Evolutionary conservation across 2,329 filamentous ascomycete genomes (phyloP).

Genomic region (Apiospora sp.): DNA sequence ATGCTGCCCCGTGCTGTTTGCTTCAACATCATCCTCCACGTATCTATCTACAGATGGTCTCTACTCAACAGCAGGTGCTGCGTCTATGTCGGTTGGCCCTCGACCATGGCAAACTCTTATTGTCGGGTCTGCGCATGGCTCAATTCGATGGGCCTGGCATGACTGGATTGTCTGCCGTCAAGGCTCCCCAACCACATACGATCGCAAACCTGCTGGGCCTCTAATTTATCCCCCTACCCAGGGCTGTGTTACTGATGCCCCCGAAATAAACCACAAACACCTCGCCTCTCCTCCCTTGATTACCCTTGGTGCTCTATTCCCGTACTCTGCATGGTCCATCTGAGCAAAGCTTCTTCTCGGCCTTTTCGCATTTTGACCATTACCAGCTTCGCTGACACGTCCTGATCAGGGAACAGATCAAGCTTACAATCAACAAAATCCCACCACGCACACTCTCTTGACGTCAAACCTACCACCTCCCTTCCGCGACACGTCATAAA

Average conservation of each 20-base stretch:
- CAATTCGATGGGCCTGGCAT: background rate
- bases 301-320: background rate
- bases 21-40: slow-evolving; percentile 2
- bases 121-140: slow-evolving; percentile 9
- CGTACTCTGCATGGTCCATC: background rate
- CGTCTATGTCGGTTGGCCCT: background rate
- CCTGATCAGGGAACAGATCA: background rate
- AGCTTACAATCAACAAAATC: background rate
- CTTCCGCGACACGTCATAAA: background rate
- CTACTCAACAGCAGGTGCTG: background rate
- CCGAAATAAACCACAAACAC: slow-evolving; percentile 16
- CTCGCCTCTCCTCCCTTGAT: slow-evolving; percentile 12
- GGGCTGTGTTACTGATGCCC: slow-evolving; percentile 7
- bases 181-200: slow-evolving; percentile 2
- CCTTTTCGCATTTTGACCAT: background rate
- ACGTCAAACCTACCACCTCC: background rate
- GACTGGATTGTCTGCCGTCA: background rate
- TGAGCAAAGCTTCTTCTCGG: background rate
- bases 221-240: slow-evolving; percentile 4
- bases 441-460: background rate
- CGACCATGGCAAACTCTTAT: background rate
- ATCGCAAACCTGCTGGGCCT: slow-evolving; percentile 11
- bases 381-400: slow-evolving; percentile 5
- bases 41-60: slow-evolving; percentile 19
- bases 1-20: slow-evolving; percentile 27